Evolutionary conservation across 2,329 filamentous ascomycete species (phyloP), one percentile per base, ranked within the genome.

Genomic region (Lachnellula hyalina): DNA sequence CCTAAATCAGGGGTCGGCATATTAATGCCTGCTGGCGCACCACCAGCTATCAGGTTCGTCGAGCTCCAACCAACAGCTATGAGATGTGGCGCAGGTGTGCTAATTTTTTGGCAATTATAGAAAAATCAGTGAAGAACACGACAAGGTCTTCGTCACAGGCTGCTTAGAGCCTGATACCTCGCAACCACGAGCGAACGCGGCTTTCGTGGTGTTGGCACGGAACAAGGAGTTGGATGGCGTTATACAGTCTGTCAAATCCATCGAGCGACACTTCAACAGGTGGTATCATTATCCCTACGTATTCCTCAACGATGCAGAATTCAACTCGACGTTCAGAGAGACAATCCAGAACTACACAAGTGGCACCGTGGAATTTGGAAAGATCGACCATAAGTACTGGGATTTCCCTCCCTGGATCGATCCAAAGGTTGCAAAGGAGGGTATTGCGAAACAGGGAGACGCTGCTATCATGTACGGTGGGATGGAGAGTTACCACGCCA

Each of bases 231-330:
- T 99, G 61, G 92, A 96, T 0, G 94, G 94, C 57, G 94, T 99
- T 40, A 84, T 99, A 61, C 90, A 97, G 73, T 97, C 94, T 9
- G 82, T 99, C 72, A 96, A 96, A 77, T 97, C 93, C 44, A 92
- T 99, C 63, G 94, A 99, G 77, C 84, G 94, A 65, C 94, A 99
- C 74, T 99, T 99, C 83, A 99, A 99, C 75, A 84, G 92, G 63
- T 99, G 93, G 92, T 99, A 91, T 72, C 85, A 97, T 73, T 99
- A 99, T 72, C 94, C 94, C 25, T 99, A 97, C 70, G 93, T 97
- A 64, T 97, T 99, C 73, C 78, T 99, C 64, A 99, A 99, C 74
- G 93, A 99, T 67, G 94, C 87, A 61, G 92, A 97, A 55, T 99
- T 99, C 81, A 92, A 97, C 73, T 84, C 90, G 68, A 89, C 86